Percentiles rank a stretch among this genome's conserved stretches.
Conservation (phyloP, 2,329 filamentous ascomycete species). For the Neopestalotiopsis rosae region DNA sequence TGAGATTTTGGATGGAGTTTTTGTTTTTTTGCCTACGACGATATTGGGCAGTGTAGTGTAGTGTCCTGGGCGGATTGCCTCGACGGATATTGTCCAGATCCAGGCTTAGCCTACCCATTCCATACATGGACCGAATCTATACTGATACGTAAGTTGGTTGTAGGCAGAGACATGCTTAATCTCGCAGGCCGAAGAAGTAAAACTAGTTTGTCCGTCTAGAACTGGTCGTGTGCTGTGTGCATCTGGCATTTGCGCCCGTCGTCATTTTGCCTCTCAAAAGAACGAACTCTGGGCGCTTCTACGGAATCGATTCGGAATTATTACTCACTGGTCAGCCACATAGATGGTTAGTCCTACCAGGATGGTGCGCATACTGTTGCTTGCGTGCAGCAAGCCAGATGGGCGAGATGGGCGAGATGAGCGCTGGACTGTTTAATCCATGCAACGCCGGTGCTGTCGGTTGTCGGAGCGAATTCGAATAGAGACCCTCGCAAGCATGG, state of each 20-base stretch:
- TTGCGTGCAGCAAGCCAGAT: neutral
- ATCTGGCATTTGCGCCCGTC: neutral
- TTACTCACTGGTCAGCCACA: neutral
- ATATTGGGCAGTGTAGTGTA: neutral
- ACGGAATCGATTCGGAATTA: neutral
- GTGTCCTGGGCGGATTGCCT: neutral
- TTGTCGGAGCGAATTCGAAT: constrained; percentile 3
- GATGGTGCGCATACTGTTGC: neutral
- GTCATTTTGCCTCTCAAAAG: neutral
- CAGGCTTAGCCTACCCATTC: neutral
- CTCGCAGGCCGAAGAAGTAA: neutral
- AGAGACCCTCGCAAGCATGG: neutral
- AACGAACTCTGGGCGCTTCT: neutral
- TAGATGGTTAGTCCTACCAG: neutral
- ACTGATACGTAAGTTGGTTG: neutral
- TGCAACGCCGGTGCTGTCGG: constrained; percentile 10
- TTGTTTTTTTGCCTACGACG: neutral
- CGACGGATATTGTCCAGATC: neutral
- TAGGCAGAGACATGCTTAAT: neutral
- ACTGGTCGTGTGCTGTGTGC: neutral
- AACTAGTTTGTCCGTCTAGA: neutral
- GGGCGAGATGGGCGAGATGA: neutral
- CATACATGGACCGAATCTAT: neutral
- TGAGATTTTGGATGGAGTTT: neutral
- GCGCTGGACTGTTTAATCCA: neutral